phyloP scores from a whole-genome alignment of 2,329 filamentous ascomycete genomes.

The Ceratocystis destructans region DNA sequence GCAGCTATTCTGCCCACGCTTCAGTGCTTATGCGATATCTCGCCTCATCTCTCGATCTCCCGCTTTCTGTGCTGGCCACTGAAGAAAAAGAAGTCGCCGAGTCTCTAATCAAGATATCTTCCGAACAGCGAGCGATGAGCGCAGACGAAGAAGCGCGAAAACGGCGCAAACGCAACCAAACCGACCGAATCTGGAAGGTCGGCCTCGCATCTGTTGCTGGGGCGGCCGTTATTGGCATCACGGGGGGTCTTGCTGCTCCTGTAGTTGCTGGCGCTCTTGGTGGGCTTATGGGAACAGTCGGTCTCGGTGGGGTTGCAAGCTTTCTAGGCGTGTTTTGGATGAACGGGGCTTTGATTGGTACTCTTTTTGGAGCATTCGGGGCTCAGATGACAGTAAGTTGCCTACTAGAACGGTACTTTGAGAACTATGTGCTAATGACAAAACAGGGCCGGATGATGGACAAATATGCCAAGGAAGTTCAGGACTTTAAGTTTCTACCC shows the following conservation, averaged over 20 bases:
- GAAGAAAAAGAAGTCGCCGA: slow-evolving; percentile 66
- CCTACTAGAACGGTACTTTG: neutral
- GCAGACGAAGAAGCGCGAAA: slow-evolving; percentile 65
- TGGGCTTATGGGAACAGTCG: slow-evolving; percentile 68
- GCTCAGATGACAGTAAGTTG: slow-evolving; percentile 50
- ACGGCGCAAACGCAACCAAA: slow-evolving; percentile 55
- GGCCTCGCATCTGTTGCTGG: slow-evolving; percentile 78
- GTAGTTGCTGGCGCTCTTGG: slow-evolving; percentile 76
- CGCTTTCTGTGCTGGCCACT: slow-evolving; percentile 45
- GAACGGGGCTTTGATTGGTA: slow-evolving; percentile 71
- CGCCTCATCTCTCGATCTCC: slow-evolving; percentile 51
- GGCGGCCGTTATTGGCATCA: slow-evolving; percentile 79
- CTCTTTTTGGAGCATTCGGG: slow-evolving; percentile 79
- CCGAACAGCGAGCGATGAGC: slow-evolving; percentile 42
- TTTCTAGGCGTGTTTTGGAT: slow-evolving; percentile 79
- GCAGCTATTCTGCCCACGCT: slow-evolving; percentile 63
- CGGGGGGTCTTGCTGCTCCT: slow-evolving; percentile 79
- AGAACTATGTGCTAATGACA: neutral
- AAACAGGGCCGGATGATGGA: slow-evolving; percentile 65
- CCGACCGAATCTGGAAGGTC: slow-evolving; percentile 72
- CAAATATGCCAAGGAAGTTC: slow-evolving; percentile 71
- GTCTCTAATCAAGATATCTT: slow-evolving; percentile 54
- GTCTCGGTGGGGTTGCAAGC: slow-evolving; percentile 70
- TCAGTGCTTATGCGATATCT: slow-evolving; percentile 54
- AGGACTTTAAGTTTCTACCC: slow-evolving; percentile 69